Base-by-base conservation (phyloP, 768 basidiomycete species). In the Mycena capillaripes region DNA sequence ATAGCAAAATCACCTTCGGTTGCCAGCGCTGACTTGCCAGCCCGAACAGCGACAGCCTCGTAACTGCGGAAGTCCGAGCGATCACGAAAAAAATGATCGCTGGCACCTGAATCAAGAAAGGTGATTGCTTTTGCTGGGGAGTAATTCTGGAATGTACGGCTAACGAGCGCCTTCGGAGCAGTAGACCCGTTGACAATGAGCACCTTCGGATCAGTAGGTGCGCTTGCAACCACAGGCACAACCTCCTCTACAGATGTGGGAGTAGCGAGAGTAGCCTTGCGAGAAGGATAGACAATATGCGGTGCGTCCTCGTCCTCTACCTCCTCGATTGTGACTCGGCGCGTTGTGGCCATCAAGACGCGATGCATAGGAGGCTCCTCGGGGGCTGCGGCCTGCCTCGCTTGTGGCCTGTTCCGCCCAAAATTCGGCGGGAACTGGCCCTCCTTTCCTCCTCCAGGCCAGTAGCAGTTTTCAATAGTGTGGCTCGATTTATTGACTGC, bases 31-130 rank as follows among this genome's bases (percentile, higher is more conserved):
- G 61, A 63, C 16, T 52, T 30, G 4, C 61, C 48, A 0, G 61
- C 52, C n/a, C 44, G 61, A 1, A 63, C 23, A 8, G 44, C 75
- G 23, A 50, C 6, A 6, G n/a, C 48, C 23, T 50, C 48, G n/a
- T 50, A 50, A 5, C 8, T 16, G 7, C 5, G 5, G 25, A 50
- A 50, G 23, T 50, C 48, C 9, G 42, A 4, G 42, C 42, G 38
- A 36, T 36, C 12, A 36, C 34, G 34, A 12, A 36, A 36, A 12
- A 36, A 36, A 12, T 36, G 34, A 12, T 79, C 73, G 16, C 58
- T 77, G 0, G 80, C 78, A 8, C 78, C 80, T 21, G 77, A 78
- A 53, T 81, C 76, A 5, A 60, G 30, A 14, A 63, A 63, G 29
- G 62, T 63, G 21, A 64, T n/a, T 34, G 48, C 53, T 1, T 11